Base-by-base conservation (phyloP, 1,139 yeast species). In the Pichia sp. region DNA sequence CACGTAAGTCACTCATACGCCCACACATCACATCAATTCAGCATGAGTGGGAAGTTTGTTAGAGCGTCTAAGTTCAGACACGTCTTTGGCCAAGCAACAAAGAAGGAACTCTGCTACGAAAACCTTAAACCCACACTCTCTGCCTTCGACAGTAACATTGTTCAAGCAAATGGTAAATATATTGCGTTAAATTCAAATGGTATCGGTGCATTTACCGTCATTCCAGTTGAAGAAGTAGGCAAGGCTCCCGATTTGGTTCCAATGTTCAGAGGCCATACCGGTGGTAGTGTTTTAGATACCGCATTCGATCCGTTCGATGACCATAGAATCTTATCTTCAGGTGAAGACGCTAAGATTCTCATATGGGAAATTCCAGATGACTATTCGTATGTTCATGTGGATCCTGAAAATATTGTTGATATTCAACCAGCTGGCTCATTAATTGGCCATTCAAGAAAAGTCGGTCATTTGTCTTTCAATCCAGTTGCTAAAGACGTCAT, bases 51-150 rank as follows among this genome's bases (percentile, higher is more conserved):
- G 41, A 83, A 86, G 66, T 88, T 89, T 65, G 97, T 92, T 40
- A 85, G 97, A 70, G 96, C 97, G 20, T 89, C 97, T 29, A 92
- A 92, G 65, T 92, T 82, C 64, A 87, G 98, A 65, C 97, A 92
- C 66, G 97, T 92, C 24, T 92, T 78, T 67, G 97, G 97, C 41
- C 97, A 90, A 68, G 78, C 94, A 18, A 76, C 87, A 59, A 92
- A 92, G 69, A 86, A 79, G 64, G 97, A 92, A 63, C 73, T 83
- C 53, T 83, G 88, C 64, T 90, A 86, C 64, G 97, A 92, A 62
- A 92, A 92, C 68, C 73, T 92, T 57, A 82, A 79, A 59, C 77
- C 83, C 49, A 86, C 95, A 58, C 82, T 86, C 64, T 90, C 89
- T 60, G 98, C 97, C 1, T 92, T 96, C 88, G 98, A 92, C 65